phyloP scores from a whole-genome alignment of 2,329 filamentous ascomycete genomes.

The Xylariales sp. region DNA sequence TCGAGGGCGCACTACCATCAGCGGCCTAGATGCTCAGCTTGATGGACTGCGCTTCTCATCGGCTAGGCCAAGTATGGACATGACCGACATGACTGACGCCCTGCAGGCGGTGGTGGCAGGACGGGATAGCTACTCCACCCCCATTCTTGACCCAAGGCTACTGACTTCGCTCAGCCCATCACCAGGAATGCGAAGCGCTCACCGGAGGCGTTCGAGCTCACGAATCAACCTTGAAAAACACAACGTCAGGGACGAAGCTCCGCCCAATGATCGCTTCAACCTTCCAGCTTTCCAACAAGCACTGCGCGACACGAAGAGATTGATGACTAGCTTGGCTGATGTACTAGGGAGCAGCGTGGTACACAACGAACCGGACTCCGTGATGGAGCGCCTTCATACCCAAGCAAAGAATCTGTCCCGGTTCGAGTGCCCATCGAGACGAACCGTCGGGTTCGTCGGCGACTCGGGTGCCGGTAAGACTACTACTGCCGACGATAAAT shows the following conservation, averaged over 20 bases:
- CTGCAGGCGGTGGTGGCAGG: constrained; percentile 4
- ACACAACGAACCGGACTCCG: constrained; percentile 54
- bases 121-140: constrained; percentile 3
- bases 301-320: constrained; percentile 50
- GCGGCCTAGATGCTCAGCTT: constrained; percentile 2
- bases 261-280: constrained; percentile 53
- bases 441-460: constrained; percentile 60
- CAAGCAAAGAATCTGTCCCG: constrained; percentile 50
- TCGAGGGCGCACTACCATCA: not conserved
- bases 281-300: constrained; percentile 51
- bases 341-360: constrained; percentile 53
- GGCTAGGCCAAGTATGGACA: constrained; percentile 1
- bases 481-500: not conserved
- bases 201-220: constrained; percentile 33
- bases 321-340: constrained; percentile 48
- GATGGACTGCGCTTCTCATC: constrained; percentile 7
- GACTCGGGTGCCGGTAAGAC: constrained; percentile 59
- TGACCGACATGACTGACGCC: constrained; percentile 17
- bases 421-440: constrained; percentile 54
- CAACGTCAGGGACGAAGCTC: constrained; percentile 48
- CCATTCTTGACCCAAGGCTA: not conserved
- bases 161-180: constrained; percentile 1
- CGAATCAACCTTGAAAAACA: constrained; percentile 11
- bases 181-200: not conserved
- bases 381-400: constrained; percentile 51